A percentile compares a stretch with the other conserved stretches of the same genome.
phyloP scores from a whole-genome alignment of 1,284 basidiomycete species.

The Sanghuangporus baumii region DNA sequence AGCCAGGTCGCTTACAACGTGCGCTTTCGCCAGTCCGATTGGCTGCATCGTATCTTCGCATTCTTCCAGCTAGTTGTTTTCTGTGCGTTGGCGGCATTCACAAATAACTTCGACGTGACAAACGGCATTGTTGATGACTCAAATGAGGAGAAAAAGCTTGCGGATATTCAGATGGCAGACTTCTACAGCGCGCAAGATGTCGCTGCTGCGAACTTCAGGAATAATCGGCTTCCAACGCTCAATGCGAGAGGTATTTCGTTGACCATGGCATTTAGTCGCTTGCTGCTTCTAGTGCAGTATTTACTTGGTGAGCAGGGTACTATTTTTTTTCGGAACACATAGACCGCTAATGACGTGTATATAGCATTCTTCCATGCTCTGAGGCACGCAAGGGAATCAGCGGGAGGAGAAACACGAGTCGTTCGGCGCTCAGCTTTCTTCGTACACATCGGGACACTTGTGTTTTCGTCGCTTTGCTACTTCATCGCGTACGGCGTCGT shows the following conservation, averaged over 20 bases:
- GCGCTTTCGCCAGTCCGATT: conserved; percentile 16
- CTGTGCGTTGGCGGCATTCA: conserved; percentile 17
- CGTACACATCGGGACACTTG: conserved; percentile 14
- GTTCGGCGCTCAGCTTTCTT: background rate
- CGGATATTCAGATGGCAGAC: background rate
- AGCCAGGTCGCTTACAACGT: conserved; percentile 14
- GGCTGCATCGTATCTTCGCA: conserved; percentile 16
- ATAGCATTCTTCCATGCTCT: background rate
- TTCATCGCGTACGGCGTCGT: conserved; percentile 13
- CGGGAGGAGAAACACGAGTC: background rate
- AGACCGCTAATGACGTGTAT: background rate
- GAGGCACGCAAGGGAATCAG: background rate
- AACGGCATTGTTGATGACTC: background rate
- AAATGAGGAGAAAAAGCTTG: background rate
- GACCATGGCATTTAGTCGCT: conserved; percentile 15
- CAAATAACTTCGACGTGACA: conserved; percentile 17
- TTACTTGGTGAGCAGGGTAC: conserved; percentile 10
- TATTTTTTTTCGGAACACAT: background rate
- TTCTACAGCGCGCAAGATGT: background rate
- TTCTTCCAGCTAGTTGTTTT: conserved; percentile 17
- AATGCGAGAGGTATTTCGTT: conserved; percentile 18
- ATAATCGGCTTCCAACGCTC: conserved; percentile 8
- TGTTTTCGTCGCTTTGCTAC: conserved; percentile 13
- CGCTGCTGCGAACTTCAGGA: background rate
- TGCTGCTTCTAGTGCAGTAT: conserved; percentile 17